Conservation (phyloP, 2,329 filamentous ascomycete genomes). For the Rutstroemia sp. region DNA sequence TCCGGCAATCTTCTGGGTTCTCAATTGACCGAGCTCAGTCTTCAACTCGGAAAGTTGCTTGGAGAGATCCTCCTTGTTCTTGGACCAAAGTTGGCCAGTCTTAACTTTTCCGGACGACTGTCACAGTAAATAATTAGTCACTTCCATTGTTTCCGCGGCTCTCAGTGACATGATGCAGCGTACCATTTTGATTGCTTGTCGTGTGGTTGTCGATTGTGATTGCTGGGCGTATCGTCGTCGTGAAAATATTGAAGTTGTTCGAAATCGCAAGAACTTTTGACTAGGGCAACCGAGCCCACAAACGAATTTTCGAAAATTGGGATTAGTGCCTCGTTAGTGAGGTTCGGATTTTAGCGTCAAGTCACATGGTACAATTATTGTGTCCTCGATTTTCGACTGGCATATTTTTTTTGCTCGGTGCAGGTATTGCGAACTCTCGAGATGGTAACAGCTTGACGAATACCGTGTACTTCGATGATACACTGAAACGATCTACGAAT, state of each 20-base stretch:
- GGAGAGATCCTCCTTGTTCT: slow-evolving; percentile 97
- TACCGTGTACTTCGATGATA: no score
- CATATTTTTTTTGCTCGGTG: no score
- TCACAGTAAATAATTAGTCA: slow-evolving; percentile 31
- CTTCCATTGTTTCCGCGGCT: not conserved
- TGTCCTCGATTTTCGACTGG: no score
- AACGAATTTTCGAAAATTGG: slow-evolving; percentile 7
- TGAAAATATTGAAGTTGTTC: slow-evolving; percentile 10
- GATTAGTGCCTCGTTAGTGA: not conserved
- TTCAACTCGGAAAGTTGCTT: slow-evolving; percentile 95
- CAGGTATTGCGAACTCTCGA: no score
- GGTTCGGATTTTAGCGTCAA: not conserved
- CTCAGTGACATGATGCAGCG: not conserved
- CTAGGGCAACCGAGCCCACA: slow-evolving; percentile 9
- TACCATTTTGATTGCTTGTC: slow-evolving; percentile 11
- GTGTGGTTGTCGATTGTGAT: slow-evolving; percentile 11
- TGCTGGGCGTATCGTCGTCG: slow-evolving; percentile 11
- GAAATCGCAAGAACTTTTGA: slow-evolving; percentile 6
- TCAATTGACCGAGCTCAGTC: slow-evolving; percentile 90
- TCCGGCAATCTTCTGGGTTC: slow-evolving; percentile 94
- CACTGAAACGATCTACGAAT: no score
- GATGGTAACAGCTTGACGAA: no score
- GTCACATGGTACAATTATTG: not conserved
- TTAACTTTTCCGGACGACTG: slow-evolving; percentile 71
- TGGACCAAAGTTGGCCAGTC: slow-evolving; percentile 93